A percentile compares a stretch with the other conserved stretches of the same genome.
Evolutionary conservation across 495 filamentous ascomycete genomes (phyloP).

Genomic region (Margaritispora aquatica): DNA sequence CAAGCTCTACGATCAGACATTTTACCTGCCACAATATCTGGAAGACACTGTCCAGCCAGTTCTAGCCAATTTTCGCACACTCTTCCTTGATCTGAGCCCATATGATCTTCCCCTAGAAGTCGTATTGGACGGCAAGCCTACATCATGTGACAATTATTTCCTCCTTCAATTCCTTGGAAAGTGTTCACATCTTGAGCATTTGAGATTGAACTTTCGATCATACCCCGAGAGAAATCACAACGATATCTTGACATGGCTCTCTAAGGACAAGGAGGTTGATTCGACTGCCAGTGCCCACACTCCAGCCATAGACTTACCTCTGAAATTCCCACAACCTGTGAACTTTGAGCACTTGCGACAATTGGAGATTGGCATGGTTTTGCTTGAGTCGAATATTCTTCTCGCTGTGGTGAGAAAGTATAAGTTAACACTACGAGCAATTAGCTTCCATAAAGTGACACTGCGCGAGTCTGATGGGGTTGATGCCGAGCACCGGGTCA

Average conservation of each 20-base stretch:
- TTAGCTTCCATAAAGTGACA: conserved; percentile 29
- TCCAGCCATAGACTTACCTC: not conserved
- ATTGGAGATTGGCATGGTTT: conserved; percentile 34
- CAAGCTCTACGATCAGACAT: conserved; percentile 23
- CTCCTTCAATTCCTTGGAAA: conserved; percentile 25
- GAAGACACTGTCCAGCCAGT: conserved; percentile 23
- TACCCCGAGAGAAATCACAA: conserved; percentile 2
- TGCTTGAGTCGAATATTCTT: conserved; percentile 11
- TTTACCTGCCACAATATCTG: conserved; percentile 30
- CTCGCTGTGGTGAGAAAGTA: conserved; percentile 31
- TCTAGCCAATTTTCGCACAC: conserved; percentile 27
- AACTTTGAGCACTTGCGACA: conserved; percentile 25
- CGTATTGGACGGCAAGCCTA: not conserved
- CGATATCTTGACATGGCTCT: conserved; percentile 22
- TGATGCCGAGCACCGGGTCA: conserved; percentile 1
- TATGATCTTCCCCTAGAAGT: not conserved
- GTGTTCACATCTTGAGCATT: conserved; percentile 27
- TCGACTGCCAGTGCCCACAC: conserved; percentile 6
- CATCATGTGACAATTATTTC: conserved; percentile 5
- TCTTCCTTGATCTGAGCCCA: conserved; percentile 31
- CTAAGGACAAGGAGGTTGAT: conserved; percentile 2
- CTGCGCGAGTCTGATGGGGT: conserved; percentile 1
- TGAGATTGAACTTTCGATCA: conserved; percentile 30
- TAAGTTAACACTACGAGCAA: conserved; percentile 26
- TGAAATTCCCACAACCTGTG: conserved; percentile 12